Evolutionary conservation across 169 alveolate genomes (phyloP), one percentile per base, ranked within the genome.

Genomic region (Plasmodium vinckei): DNA sequence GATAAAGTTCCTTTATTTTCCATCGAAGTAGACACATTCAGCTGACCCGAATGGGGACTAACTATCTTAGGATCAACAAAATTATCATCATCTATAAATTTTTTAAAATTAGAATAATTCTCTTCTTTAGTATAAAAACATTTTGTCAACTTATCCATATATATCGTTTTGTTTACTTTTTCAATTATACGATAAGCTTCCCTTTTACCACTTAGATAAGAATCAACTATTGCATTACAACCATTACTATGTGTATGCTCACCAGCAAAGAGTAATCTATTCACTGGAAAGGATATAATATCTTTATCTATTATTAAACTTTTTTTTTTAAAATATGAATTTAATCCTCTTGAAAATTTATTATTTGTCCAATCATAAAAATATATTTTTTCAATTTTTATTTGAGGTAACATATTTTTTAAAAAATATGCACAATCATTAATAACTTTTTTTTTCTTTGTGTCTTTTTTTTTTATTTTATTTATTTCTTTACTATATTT

Each of bases 131-230:
- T 75, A 21, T 75, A 75, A 54, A 82, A 82, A 67, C 61, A 54
- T 15, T 82, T 82, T 0, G 68, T 70, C 21, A 82, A 54, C n/a
- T 82, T 82, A 46, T 82, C 57, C 70, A 53, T 60, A 10, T 54
- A 82, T n/a, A 82, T 19, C 3, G 27, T 15, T 42, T 82, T 82
- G n/a, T 82, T 82, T n/a, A 56, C 25, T 33, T 68, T 67, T 46
- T 82, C 90, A 25, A 82, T 67, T 19, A 82, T 65, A 17, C 90
- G 53, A 71, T 82, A 82, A 9, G 90, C 90, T 17, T 82, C 90
- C 1, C 90, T 67, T 46, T 82, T 82, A 4, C 90, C 90, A n/a
- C 90, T 82, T 3, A 82, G 53, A 54, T 27, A 82, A 15, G 90
- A 65, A 67, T 39, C 39, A 0, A 82, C 79, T 2, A 82, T 33